Evolutionary conservation across 371 early-diverging fungal genomes (phyloP), one percentile per base, ranked within the genome.

Genomic region (Mucor sp.): DNA sequence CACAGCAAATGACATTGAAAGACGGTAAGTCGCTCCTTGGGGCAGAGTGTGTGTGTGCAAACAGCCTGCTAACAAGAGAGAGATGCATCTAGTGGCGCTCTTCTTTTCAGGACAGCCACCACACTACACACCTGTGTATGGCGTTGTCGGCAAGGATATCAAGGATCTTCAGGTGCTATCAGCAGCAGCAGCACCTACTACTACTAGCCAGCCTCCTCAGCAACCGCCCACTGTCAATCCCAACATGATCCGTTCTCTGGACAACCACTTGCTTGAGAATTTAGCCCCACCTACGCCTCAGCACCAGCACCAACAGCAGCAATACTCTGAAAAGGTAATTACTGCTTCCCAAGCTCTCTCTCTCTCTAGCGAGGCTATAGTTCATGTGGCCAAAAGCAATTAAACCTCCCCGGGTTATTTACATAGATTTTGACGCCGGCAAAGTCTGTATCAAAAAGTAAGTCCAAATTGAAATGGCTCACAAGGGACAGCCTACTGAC

Each of bases 1-100:
- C 83, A 0, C 86, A 85, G 32, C 75, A 79, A 30, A 78, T 87
- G 70, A 85, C 85, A 53, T 68, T 89, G 6, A 82, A 82, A 69
- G 80, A 87, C 73, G 86, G 87, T 85, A 80, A 69, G 37, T 37
- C 32, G n/a, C 44, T 44, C 7, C 1, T 44, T 44, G 17, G 19
- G 7, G n/a, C 4, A 9, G 6, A 50, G 12, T 32, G 14, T 15
- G 5, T 61, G 21, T n/a, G 8, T 3, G 8, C 59, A 5, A 44
- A 27, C 39, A n/a, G 21, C 14, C 28, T 14, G 21, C 37, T 58
- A 19, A 53, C 17, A 4, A 39, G 23, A 57, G 30, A 19, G n/a
- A n/a, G n/a, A n/a, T n/a, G n/a, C 14, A 7, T 23, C n/a, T 55
- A 81, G 82, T 74, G 15, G 61, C 68, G 28, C 62, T 82, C 12